A percentile compares a stretch with the other conserved stretches of the same genome.
These are phyloP conservation scores for Solanum pennellii DNA, from an alignment of 257 asterid genomes.

Conservation along the genomic window DNA sequence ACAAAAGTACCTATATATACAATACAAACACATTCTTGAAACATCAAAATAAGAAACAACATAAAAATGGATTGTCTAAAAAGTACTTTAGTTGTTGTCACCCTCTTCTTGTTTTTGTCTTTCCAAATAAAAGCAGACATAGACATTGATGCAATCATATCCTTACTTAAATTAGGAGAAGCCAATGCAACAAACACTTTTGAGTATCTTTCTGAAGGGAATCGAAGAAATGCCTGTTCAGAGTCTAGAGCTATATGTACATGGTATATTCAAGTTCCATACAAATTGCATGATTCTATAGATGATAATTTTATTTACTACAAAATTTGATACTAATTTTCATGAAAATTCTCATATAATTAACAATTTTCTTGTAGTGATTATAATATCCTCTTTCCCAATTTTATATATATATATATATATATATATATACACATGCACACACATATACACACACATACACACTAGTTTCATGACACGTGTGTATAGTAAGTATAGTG, in stretches of 20 bases:
- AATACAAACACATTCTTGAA: neutral
- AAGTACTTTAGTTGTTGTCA: neutral
- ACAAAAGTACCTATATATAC: neutral
- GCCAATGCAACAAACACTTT: neutral
- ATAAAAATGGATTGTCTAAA: neutral
- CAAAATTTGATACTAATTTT: too few relatives aligned
- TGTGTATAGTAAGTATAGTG: too few relatives aligned
- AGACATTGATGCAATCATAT: neutral
- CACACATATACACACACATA: fast-evolving
- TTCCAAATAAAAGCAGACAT: neutral
- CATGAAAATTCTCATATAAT: too few relatives aligned
- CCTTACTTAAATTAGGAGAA: neutral
- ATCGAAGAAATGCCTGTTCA: neutral
- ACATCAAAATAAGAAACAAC: neutral
- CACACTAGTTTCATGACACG: too few relatives aligned
- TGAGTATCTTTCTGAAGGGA: neutral
- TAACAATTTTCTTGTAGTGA: too few relatives aligned
- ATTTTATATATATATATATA: too few relatives aligned
- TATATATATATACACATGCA: too few relatives aligned
- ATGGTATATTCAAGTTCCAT: neutral
- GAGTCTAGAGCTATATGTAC: neutral
- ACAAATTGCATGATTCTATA: neutral
- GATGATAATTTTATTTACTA: neutral
- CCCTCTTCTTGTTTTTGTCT: neutral
- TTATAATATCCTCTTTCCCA: too few relatives aligned